These are phyloP conservation scores for Meyerozyma elateridarum DNA, from an alignment of 1,139 yeast species.

Conservation along the genomic window DNA sequence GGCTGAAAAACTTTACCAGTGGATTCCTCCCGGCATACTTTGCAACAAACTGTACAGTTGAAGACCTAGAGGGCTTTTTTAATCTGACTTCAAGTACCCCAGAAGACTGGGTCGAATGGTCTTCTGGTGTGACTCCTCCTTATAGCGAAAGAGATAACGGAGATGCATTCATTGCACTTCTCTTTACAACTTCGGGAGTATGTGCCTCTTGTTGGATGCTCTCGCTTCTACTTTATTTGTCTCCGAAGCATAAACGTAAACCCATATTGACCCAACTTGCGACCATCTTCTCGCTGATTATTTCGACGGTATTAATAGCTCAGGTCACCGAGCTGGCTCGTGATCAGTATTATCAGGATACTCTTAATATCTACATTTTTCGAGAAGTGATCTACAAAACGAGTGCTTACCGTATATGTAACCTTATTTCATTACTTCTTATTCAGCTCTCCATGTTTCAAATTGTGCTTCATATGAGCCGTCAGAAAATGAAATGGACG, in stretches of 20 bases:
- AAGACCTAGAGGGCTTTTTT: slow-evolving; percentile 12
- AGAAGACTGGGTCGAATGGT: slow-evolving; percentile 1
- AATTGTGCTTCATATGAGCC: slow-evolving; percentile 25
- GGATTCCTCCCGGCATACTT: slow-evolving; percentile 37
- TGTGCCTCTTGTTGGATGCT: slow-evolving; percentile 53
- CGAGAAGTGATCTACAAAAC: slow-evolving; percentile 26
- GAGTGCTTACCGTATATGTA: slow-evolving; percentile 24
- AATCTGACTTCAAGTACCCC: slow-evolving; percentile 6
- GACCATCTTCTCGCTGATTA: slow-evolving; percentile 41
- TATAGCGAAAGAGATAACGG: slow-evolving; percentile 33
- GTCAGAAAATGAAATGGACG: slow-evolving; percentile 17
- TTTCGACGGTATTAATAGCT: slow-evolving; percentile 37
- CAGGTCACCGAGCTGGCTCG: slow-evolving; percentile 31
- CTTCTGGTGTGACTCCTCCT: slow-evolving; percentile 11
- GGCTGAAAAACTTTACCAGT: slow-evolving; percentile 13
- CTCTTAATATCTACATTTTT: slow-evolving; percentile 33
- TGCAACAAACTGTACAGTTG: slow-evolving; percentile 37
- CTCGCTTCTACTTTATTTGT: slow-evolving; percentile 38
- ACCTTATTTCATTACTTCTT: slow-evolving; percentile 29
- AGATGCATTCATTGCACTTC: slow-evolving; percentile 40
- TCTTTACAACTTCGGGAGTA: slow-evolving; percentile 37
- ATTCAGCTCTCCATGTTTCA: slow-evolving; percentile 40
- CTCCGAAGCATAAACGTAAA: slow-evolving; percentile 40
- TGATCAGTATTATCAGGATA: slow-evolving; percentile 32
- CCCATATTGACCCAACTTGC: slow-evolving; percentile 45